phyloP scores from a whole-genome alignment of 2,329 filamentous ascomycete species.

The Cordyceps farinosa region DNA sequence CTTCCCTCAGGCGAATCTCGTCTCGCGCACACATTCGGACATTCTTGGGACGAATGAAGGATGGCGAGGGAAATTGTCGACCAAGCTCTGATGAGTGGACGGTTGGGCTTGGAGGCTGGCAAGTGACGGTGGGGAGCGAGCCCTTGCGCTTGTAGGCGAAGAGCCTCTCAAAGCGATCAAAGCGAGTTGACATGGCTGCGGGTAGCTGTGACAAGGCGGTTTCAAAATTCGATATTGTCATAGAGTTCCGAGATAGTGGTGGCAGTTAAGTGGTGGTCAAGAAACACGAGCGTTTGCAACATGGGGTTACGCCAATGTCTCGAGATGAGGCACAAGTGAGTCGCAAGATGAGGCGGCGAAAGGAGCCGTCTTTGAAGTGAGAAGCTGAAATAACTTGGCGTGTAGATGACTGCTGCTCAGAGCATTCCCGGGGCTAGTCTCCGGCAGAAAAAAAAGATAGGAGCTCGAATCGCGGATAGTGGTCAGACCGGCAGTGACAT shows the following conservation, averaged over 20 bases:
- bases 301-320: constrained; percentile 7
- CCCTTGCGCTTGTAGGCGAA: constrained; percentile 45
- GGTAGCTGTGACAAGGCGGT: neutral
- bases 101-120: constrained; percentile 24
- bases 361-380: neutral
- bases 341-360: neutral
- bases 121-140: constrained; percentile 26
- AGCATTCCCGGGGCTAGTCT: neutral
- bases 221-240: neutral
- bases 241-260: neutral
- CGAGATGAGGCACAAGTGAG: constrained; percentile 15
- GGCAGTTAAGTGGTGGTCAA: neutral
- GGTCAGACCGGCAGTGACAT: constrained; percentile 12
- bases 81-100: constrained; percentile 24
- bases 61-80: constrained; percentile 47
- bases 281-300: constrained; percentile 16
- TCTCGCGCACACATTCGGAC: constrained; percentile 56
- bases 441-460: neutral
- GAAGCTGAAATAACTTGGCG: neutral
- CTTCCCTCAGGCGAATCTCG: constrained; percentile 35
- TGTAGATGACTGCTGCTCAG: neutral
- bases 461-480: neutral
- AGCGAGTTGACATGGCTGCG: constrained; percentile 46
- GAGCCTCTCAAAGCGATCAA: constrained; percentile 50
- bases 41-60: constrained; percentile 54